Evolutionary conservation across 768 basidiomycete species (phyloP).

Genomic region (Trametes meyenii): DNA sequence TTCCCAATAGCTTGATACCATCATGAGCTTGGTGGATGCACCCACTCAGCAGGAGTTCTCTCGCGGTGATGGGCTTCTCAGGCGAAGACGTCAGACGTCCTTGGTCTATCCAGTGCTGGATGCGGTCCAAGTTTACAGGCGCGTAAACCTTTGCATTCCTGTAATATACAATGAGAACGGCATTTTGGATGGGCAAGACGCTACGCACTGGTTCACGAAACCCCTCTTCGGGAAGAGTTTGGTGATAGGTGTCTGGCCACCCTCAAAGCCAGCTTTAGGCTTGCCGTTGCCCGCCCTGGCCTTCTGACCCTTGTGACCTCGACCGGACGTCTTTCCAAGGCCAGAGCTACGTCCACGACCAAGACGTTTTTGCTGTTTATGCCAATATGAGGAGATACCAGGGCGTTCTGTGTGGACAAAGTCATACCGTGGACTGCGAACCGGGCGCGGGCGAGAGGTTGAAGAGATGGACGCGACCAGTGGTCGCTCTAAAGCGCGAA

Average conservation of each 20-base stretch:
- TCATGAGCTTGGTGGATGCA: conserved; percentile 88
- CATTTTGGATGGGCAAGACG: background rate
- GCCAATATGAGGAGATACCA: background rate
- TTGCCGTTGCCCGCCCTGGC: conserved; percentile 89
- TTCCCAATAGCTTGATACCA: conserved; percentile 89
- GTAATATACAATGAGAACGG: conserved; percentile 2
- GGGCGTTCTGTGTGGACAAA: conserved; percentile 10
- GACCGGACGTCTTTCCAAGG: conserved; percentile 88
- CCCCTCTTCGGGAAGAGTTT: conserved; percentile 92
- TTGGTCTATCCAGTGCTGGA: conserved; percentile 90
- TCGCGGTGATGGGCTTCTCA: conserved; percentile 85
- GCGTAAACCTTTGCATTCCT: conserved; percentile 80
- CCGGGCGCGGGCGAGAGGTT: conserved; percentile 72
- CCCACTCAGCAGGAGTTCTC: conserved; percentile 80
- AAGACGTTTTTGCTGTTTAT: conserved; percentile 83
- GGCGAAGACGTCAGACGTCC: conserved; percentile 79
- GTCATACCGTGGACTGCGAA: conserved; percentile 65
- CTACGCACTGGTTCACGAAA: conserved; percentile 86
- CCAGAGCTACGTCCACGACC: conserved; percentile 93
- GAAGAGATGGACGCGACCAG: conserved; percentile 62
- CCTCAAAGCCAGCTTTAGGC: conserved; percentile 84
- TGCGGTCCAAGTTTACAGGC: conserved; percentile 82
- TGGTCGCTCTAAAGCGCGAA: conserved; percentile 36
- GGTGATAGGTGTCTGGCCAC: conserved; percentile 94
- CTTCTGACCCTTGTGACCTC: conserved; percentile 96